Conservation (phyloP, 768 basidiomycete genomes). For the Termitomyces sp. region DNA sequence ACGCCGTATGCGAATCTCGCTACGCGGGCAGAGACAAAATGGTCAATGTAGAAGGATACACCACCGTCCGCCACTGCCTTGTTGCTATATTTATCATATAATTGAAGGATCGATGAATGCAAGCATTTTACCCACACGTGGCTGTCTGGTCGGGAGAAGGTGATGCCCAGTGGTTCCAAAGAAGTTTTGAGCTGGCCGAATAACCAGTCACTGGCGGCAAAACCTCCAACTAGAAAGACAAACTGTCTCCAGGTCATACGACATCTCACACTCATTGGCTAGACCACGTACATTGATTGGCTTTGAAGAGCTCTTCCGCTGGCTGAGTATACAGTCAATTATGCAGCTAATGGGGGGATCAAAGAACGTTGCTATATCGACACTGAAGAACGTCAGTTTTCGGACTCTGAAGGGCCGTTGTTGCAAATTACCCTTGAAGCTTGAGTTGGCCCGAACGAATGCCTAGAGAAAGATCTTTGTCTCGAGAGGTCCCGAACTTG, state of each 20-base stretch:
- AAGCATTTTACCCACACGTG: conserved; percentile 33
- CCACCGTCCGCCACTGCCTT: conserved; percentile 17
- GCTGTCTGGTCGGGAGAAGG: conserved; percentile 36
- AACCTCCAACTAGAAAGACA: conserved; percentile 48
- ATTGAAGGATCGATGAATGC: background rate
- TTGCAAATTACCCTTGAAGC: conserved; percentile 23
- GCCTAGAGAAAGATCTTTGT: conserved; percentile 28
- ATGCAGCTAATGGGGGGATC: conserved; percentile 20
- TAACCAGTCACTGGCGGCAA: conserved; percentile 45
- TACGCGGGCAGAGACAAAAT: conserved; percentile 13
- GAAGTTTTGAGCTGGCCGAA: conserved; percentile 32
- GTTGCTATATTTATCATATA: conserved; percentile 1
- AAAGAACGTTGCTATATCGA: conserved; percentile 21
- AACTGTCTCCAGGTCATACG: conserved; percentile 14
- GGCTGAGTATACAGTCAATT: conserved; percentile 12
- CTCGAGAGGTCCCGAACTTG: conserved; percentile 35
- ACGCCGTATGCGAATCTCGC: conserved; percentile 12
- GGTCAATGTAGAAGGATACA: conserved; percentile 15
- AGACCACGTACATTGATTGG: background rate
- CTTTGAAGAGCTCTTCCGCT: conserved; percentile 9
- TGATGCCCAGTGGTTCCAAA: conserved; percentile 27
- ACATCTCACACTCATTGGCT: background rate
- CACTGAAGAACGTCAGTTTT: conserved; percentile 4
- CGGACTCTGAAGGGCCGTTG: background rate
- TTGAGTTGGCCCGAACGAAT: conserved; percentile 46